Conservation (phyloP, 2,329 filamentous ascomycete species). For the Arthrobotrys megalospora region DNA sequence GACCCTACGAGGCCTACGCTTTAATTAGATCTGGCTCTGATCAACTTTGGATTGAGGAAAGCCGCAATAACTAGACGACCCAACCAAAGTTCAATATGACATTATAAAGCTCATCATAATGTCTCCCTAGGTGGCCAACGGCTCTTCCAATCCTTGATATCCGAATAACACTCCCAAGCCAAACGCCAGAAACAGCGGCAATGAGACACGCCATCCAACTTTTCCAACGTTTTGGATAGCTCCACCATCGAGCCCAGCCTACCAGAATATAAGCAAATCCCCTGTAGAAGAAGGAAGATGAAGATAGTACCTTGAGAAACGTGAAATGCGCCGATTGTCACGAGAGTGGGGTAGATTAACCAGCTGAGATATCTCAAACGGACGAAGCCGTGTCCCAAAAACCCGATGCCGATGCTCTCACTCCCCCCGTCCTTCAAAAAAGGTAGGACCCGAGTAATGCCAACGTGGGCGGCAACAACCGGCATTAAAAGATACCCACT, state of each 20-base stretch:
- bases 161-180: slow-evolving; percentile 62
- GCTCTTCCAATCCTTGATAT: slow-evolving; percentile 60
- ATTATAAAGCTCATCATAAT: slow-evolving; percentile 63
- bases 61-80: neutral
- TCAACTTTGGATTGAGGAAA: neutral
- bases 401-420: slow-evolving; percentile 86
- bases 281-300: neutral
- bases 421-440: slow-evolving; percentile 84
- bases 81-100: neutral
- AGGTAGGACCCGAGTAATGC: slow-evolving; percentile 83
- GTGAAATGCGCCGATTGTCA: slow-evolving; percentile 62
- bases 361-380: slow-evolving; percentile 59
- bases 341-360: slow-evolving; percentile 62
- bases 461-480: slow-evolving; percentile 79
- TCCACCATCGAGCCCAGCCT: slow-evolving; percentile 62
- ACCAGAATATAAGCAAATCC: neutral
- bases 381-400: slow-evolving; percentile 84
- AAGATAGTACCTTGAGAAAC: slow-evolving; percentile 61
- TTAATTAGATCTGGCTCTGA: neutral
- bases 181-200: slow-evolving; percentile 59
- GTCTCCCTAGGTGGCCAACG: slow-evolving; percentile 62
- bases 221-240: slow-evolving; percentile 35
- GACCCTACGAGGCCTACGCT: slow-evolving; percentile 62
- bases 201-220: slow-evolving; percentile 36
- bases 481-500: slow-evolving; percentile 80